Evolutionary conservation across 2,329 filamentous ascomycete species (phyloP), one percentile per base, ranked within the genome.

Genomic region (Pseudopithomyces chartarum): DNA sequence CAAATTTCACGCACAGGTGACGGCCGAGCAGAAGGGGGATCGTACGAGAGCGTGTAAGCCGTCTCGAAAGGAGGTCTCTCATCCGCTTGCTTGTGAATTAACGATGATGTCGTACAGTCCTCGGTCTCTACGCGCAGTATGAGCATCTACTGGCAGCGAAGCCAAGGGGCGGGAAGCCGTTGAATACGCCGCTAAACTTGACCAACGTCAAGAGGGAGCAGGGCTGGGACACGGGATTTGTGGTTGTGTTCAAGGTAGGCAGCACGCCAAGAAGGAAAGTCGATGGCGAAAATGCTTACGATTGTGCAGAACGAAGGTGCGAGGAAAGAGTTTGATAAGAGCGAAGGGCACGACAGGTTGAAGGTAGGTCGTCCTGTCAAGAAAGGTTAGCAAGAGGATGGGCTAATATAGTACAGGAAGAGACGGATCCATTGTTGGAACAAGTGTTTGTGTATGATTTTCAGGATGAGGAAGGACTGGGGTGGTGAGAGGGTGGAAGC

Each of bases 361-460:
- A 70, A 69, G 63, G 65, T 69, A 51, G 32, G 61, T 48, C 6
- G 10, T 23, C 8, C 20, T 19, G 7, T 12, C 10, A 23, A 26
- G 10, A 20, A 23, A 4, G 38, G 5, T 8, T 29, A 8, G 26
- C 5, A 12, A 13, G 22, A 2, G 17, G 2, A 3, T 22, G 40
- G 11, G 33, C 8, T 32, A n/a, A 19, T 20, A n/a, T 11, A 11
- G 13, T 50, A 70, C 8, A 29, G 65, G 59, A 65, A 11, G 66
- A 71, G 39, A 71, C 68, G 13, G 68, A 69, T 53, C 61, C 64
- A 6, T 45, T 71, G 54, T 46, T 71, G 19, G 59, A 61, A 48
- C 59, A 64, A 34, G 66, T 71, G 0, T 69, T 69, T 56, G 68
- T 71, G 33, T 68, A 69, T 57, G 68, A 71, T 36, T 69, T 69